Evolutionary conservation across 1,139 yeast genomes (phyloP).

Genomic region (Kurtzmaniella quercitrusa): DNA sequence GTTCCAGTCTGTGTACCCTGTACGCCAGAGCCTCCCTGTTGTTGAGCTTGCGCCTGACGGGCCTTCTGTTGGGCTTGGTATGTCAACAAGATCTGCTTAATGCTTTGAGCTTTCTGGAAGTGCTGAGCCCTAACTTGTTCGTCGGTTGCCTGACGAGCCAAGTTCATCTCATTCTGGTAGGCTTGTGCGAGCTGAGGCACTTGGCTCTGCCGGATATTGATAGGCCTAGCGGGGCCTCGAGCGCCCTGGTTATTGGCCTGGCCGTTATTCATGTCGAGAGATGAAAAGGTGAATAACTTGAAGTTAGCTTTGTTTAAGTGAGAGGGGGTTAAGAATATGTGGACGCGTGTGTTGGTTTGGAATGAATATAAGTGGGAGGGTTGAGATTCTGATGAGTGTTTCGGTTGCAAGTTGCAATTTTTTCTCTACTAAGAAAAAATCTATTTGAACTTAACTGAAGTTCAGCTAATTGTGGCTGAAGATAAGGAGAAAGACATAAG

Average conservation of each 20-base stretch:
- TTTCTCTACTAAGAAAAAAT: too few species aligned
- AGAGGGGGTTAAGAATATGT: too few species aligned
- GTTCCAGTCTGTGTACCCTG: conserved; percentile 20
- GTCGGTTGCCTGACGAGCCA: conserved; percentile 50
- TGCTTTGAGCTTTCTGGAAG: conserved; percentile 62
- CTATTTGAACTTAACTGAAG: too few species aligned
- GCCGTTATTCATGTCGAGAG: conserved; percentile 10
- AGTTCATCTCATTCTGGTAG: conserved; percentile 58
- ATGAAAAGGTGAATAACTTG: too few species aligned
- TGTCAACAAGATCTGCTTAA: conserved; percentile 45
- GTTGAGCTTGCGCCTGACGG: conserved; percentile 20
- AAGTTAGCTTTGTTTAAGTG: too few species aligned
- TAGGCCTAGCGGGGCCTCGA: conserved; percentile 13
- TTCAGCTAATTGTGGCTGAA: too few species aligned
- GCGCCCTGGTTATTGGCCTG: conserved; percentile 1
- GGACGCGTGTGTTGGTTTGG: too few species aligned
- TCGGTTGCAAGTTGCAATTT: too few species aligned
- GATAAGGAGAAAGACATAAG: too few species aligned
- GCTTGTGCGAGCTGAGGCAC: conserved; percentile 58
- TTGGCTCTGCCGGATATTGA: conserved; percentile 49
- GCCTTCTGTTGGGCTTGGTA: conserved; percentile 41
- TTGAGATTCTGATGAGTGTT: too few species aligned
- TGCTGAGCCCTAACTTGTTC: conserved; percentile 72
- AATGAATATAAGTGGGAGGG: too few species aligned
- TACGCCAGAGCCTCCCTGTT: conserved; percentile 1